A percentile compares a stretch with the other conserved stretches of the same genome.
Evolutionary conservation across 225 moss, liverwort and hornwort genomes (phyloP).

Genomic region (Straminergon stramineum): DNA sequence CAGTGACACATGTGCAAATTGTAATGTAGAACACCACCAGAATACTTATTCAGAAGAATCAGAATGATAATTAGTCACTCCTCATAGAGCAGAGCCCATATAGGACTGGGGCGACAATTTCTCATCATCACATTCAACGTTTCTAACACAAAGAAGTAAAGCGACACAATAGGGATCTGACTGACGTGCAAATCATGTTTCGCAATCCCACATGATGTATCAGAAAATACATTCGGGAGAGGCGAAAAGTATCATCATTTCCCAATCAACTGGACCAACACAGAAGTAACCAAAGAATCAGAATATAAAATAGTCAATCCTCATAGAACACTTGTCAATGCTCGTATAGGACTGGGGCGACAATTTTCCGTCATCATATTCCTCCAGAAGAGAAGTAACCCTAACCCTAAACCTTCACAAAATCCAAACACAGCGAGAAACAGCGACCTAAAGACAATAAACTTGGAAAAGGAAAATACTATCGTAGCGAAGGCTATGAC

Average conservation of each 20-base stretch:
- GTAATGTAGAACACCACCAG: neutral
- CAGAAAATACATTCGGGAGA: neutral
- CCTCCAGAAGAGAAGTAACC: neutral
- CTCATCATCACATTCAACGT: conserved; percentile 20
- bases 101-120: conserved; percentile 53
- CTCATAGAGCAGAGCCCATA: neutral
- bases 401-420: neutral
- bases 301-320: conserved; percentile 24
- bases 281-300: neutral
- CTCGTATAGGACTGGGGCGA: conserved; percentile 56
- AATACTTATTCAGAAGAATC: neutral
- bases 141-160: too few relatives aligned
- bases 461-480: too few relatives aligned
- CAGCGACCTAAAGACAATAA: too few relatives aligned
- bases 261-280: neutral
- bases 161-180: neutral
- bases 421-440: neutral
- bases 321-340: conserved; percentile 11
- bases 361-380: conserved; percentile 48
- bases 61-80: conserved; percentile 7
- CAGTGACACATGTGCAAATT: conserved; percentile 28
- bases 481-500: too few relatives aligned
- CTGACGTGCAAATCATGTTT: conserved; percentile 55
- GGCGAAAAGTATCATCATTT: conserved; percentile 15
- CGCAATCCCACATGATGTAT: conserved; percentile 34